A percentile compares a stretch with the other conserved stretches of the same genome.
Evolutionary conservation across 306 rosid genomes (phyloP).

Genomic region (Canavalia gladiata): DNA sequence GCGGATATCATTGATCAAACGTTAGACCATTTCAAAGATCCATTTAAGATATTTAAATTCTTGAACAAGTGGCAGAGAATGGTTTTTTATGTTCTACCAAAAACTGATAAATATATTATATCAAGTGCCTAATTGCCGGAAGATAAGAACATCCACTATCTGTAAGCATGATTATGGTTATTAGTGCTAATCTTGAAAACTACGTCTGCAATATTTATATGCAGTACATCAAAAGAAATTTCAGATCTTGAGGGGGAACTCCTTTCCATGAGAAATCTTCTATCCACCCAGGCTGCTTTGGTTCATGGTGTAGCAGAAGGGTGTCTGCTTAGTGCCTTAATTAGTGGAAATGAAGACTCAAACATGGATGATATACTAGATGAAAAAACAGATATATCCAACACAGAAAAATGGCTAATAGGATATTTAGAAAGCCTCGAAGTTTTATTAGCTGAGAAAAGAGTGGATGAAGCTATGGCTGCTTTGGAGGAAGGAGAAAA

Average conservation of each 20-base stretch:
- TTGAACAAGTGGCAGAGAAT: conserved; percentile 9
- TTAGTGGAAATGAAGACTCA: conserved; percentile 60
- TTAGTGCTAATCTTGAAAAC: conserved; percentile 16
- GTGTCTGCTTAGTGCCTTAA: conserved; percentile 57
- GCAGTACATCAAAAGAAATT: conserved; percentile 90
- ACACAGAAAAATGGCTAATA: conserved; percentile 68
- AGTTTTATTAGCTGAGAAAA: conserved; percentile 85
- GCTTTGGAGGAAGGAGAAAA: conserved; percentile 76
- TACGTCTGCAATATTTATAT: conserved; percentile 28
- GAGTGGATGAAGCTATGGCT: conserved; percentile 78
- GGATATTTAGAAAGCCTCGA: conserved; percentile 78
- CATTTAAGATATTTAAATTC: not conserved
- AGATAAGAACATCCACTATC: not conserved
- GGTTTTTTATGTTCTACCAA: not conserved
- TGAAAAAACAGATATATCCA: conserved; percentile 60
- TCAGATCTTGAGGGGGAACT: conserved; percentile 93
- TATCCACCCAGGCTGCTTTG: conserved; percentile 79
- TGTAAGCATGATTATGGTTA: conserved; percentile 12
- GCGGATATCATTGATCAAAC: conserved; percentile 4
- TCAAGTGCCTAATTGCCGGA: conserved; percentile 9
- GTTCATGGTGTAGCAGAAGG: conserved; percentile 89
- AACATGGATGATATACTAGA: conserved; percentile 51
- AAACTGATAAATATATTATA: not conserved
- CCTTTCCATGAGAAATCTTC: conserved; percentile 86
- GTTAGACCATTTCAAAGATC: not conserved